Evolutionary conservation across 148 eudicot species (phyloP).

Genomic region (Fagopyrum esculentum): DNA sequence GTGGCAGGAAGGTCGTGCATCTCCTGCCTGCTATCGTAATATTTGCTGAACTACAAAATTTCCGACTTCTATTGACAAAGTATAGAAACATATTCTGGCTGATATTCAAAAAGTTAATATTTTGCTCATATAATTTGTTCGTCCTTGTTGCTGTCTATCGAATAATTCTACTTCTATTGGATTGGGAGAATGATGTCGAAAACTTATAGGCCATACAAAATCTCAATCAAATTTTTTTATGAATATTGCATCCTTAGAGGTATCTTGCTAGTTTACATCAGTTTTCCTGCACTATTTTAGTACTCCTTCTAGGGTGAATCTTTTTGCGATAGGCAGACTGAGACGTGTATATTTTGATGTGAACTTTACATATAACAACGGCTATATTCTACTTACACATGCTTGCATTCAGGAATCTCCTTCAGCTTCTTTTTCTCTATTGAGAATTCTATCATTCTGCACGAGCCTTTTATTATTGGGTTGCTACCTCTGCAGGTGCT

Average conservation of each 20-base stretch:
- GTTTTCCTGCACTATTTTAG: not conserved
- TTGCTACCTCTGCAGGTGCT: slow-evolving; percentile 47
- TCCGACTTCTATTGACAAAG: not conserved
- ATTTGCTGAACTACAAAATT: not conserved
- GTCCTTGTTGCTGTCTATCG: not conserved
- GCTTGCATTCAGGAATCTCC: not conserved
- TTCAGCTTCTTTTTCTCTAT: not conserved
- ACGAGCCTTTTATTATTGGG: not conserved
- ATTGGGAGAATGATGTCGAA: not conserved
- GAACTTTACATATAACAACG: not conserved
- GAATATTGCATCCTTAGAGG: not conserved
- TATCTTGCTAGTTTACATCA: not conserved
- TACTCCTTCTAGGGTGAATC: not conserved
- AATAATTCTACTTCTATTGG: not conserved
- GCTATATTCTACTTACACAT: not conserved
- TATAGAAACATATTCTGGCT: not conserved
- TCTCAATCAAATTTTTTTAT: not conserved
- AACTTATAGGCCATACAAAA: not conserved
- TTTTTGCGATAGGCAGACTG: not conserved
- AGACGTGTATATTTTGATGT: not conserved
- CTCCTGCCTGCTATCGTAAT: not conserved
- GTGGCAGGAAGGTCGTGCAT: not conserved
- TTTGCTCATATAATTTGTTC: not conserved
- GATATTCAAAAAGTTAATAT: not conserved
- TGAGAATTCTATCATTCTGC: not conserved